Base-by-base conservation (phyloP, 768 basidiomycete species). In the Leucocoprinus birnbaumii region DNA sequence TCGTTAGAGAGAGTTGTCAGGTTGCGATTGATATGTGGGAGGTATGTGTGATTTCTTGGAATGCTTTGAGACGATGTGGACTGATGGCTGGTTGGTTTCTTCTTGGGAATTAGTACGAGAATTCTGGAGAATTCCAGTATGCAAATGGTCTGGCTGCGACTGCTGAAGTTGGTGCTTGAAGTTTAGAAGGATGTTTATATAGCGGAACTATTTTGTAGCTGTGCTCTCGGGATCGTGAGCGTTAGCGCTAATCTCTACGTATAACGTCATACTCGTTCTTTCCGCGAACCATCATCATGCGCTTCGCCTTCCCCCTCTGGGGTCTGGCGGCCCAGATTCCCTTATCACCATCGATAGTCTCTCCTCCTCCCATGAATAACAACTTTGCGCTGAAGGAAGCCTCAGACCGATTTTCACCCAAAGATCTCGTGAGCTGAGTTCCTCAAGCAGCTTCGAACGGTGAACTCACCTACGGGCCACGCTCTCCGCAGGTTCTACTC, bases 11-110 rank as follows among this genome's bases (percentile, higher is more conserved):
- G 71, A 97, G 94, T 60, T 98, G 97, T 69, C 85, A 94, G 64
- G 86, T 99, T 48, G 97, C 97, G 2, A 80, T 99, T 51, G 97
- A 97, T 68, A 94, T 98, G 92, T 97, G 91, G 85, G 91, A 94
- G 85, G 91, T 89, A 52, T 21, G 83, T 71, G 18, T 22, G 16
- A 34, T 37, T 46, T 53, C n/a, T 31, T 31, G 31, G 5, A 31
- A 5, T 31, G 18, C 13, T 19, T 21, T 9, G 13, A 40, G n/a
- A 18, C 8, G 27, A 31, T 2, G n/a, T n/a, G n/a, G 40, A 19
- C 4, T 2, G 21, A 11, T 22, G 11, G 6, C 11, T 14, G 13
- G n/a, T n/a, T 40, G 56, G 46, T 50, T 22, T 27, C 40, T 47
- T 19, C n/a, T 22, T 8, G 10, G 18, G 14, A 7, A 16, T 9